Percentiles rank a stretch among this genome's conserved stretches.
phyloP scores from a whole-genome alignment of 1,284 basidiomycete genomes.

The Vanrija sp. region DNA sequence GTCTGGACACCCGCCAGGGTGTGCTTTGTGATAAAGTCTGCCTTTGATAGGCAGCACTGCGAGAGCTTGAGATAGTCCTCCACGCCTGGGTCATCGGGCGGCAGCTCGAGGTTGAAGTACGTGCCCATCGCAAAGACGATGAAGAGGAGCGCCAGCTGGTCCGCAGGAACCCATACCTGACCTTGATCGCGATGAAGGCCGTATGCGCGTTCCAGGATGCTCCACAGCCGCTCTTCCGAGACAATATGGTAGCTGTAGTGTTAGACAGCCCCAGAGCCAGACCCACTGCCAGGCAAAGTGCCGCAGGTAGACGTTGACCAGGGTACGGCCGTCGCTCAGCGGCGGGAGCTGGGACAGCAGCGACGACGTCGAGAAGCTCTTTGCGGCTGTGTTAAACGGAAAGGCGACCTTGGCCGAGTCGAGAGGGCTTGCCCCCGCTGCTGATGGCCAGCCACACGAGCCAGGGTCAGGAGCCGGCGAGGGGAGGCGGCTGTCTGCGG shows the following conservation, averaged over 20 bases:
- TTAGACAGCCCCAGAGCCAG: neutral
- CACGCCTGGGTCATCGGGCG: conserved; percentile 17
- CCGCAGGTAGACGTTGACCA: conserved; percentile 28
- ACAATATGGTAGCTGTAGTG: neutral
- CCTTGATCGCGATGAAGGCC: neutral
- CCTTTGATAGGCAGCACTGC: conserved; percentile 15
- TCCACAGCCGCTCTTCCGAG: no score
- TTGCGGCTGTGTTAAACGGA: conserved; percentile 3
- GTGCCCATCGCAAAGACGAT: conserved; percentile 13
- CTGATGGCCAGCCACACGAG: neutral
- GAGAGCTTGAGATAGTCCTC: conserved; percentile 15
- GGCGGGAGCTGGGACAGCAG: conserved; percentile 17
- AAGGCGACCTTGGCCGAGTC: neutral
- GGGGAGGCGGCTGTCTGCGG: neutral
- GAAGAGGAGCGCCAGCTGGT: conserved; percentile 12
- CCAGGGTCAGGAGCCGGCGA: neutral
- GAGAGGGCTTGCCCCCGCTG: neutral
- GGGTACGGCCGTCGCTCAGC: conserved; percentile 20
- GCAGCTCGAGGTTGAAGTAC: conserved; percentile 18
- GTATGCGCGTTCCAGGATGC: no score
- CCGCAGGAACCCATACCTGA: neutral
- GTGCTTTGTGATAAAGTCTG: conserved; percentile 12
- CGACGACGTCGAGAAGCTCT: neutral
- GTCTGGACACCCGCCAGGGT: conserved; percentile 18
- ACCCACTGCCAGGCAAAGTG: conserved; percentile 33